A percentile compares a stretch with the other conserved stretches of the same genome.
Evolutionary conservation across 768 basidiomycete species (phyloP).

Genomic region (Serendipita sp.): DNA sequence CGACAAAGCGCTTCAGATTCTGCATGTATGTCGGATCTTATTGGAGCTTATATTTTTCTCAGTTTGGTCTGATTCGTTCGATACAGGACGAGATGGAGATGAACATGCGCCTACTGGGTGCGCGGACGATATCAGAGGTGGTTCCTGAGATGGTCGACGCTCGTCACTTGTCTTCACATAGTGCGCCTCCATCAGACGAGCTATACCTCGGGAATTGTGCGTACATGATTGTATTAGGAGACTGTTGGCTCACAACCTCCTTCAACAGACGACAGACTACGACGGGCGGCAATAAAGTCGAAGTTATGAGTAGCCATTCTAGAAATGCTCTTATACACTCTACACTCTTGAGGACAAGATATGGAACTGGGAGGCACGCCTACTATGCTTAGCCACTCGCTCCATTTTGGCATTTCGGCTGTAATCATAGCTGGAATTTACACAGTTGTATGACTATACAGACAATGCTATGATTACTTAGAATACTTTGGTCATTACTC

Average conservation of each 20-base stretch:
- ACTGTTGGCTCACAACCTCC: background rate
- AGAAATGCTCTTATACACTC: no score
- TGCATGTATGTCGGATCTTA: constrained; percentile 34
- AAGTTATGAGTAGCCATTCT: background rate
- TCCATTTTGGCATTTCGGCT: background rate
- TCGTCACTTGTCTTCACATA: constrained; percentile 47
- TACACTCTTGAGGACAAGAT: no score
- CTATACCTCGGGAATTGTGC: constrained; percentile 71
- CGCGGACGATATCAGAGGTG: constrained; percentile 61
- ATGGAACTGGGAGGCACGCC: no score
- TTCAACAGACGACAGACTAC: background rate
- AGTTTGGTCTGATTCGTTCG: background rate
- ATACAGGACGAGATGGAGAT: constrained; percentile 91
- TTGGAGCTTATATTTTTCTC: constrained; percentile 1
- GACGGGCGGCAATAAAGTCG: background rate
- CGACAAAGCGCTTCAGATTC: constrained; percentile 62
- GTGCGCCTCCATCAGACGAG: constrained; percentile 56
- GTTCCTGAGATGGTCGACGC: constrained; percentile 84
- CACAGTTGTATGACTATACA: no score
- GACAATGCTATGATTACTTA: no score
- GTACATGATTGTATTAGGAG: constrained; percentile 20
- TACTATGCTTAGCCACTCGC: background rate
- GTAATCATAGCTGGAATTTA: background rate
- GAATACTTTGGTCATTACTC: no score
- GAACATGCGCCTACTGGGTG: constrained; percentile 89